Evolutionary conservation across 2,329 filamentous ascomycete genomes (phyloP), one percentile per base, ranked within the genome.

Genomic region (Aspergillus sp.): DNA sequence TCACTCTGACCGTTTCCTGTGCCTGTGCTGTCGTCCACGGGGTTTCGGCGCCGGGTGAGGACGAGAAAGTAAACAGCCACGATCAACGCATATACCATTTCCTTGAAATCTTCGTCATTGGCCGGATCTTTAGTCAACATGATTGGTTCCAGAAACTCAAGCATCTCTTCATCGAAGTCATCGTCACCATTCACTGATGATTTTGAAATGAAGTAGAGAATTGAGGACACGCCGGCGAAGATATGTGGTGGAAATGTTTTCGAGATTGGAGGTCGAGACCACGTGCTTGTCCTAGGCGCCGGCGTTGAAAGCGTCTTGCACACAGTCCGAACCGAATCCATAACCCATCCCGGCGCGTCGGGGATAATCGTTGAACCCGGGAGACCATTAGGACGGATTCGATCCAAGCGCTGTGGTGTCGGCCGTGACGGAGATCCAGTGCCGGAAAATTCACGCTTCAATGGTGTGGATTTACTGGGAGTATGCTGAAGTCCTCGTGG

Each of bases 211-310:
- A 68, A 55, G 34, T 78, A 81, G 41, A 77, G 57, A 68, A 72
- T 85, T 3, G 72, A 75, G 28, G 72, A 83, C 44, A 89, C 75
- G 1, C 86, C 88, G 0, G 86, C 83, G 42, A 87, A 79, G 0
- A 94, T 77, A 45, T 88, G 86, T 0, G 85, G 85, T 0, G 80
- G 80, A 3, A 89, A 76, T 3, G 72, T 74, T 29, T 62, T 55
- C 1, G 67, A 69, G 3, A 70, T 62, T 6, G 65, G 60, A 26
- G 64, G 64, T 6, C 65, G 60, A 7, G 66, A 68, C 59, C 58
- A 63, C 26, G 62, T 57, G 29, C 57, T 64, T 47, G 61, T 65
- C 10, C 61, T 57, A 5, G 65, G 61, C 30, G 66, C 63, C 5
- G 78, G 74, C 0, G 81, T 79, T 1, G 75, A 73, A 7, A 88